Conservation (phyloP, 2,329 filamentous ascomycete species). For the Venturia effusa region DNA sequence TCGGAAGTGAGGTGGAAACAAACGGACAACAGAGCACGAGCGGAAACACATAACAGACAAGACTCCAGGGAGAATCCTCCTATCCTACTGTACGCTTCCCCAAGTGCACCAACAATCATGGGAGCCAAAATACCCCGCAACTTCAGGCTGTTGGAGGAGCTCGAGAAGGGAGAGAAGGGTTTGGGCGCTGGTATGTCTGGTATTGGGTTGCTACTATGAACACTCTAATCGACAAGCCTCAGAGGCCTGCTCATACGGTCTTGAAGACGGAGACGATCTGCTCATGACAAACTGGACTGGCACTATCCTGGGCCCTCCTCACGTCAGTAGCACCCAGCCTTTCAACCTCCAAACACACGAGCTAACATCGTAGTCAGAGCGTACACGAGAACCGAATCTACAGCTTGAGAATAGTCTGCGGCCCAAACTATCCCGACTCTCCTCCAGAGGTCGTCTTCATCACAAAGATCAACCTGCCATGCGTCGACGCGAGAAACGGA, state of each 20-base stretch:
- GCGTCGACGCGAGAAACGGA: conserved; percentile 72
- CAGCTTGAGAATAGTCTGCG: conserved; percentile 94
- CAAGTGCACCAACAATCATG: conserved; percentile 30
- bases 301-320: conserved; percentile 90
- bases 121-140: conserved; percentile 80
- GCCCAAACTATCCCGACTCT: conserved; percentile 73
- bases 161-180: conserved; percentile 98
- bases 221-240: conserved; percentile 12
- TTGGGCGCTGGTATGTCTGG: conserved; percentile 62
- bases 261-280: conserved; percentile 87
- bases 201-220: background rate
- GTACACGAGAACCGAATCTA: conserved; percentile 99
- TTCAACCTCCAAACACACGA: background rate
- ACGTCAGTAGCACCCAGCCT: conserved; percentile 49
- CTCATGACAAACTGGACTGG: conserved; percentile 99
- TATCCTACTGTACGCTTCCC: background rate
- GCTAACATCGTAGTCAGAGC: conserved; percentile 44
- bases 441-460: conserved; percentile 88
- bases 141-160: conserved; percentile 91
- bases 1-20: too few species aligned
- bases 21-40: background rate
- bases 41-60: background rate
- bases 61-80: background rate
- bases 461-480: conserved; percentile 92
- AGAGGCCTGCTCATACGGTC: conserved; percentile 96